Base-by-base conservation (phyloP, 2,329 filamentous ascomycete genomes). In the Cryoendolithus antarcticus region DNA sequence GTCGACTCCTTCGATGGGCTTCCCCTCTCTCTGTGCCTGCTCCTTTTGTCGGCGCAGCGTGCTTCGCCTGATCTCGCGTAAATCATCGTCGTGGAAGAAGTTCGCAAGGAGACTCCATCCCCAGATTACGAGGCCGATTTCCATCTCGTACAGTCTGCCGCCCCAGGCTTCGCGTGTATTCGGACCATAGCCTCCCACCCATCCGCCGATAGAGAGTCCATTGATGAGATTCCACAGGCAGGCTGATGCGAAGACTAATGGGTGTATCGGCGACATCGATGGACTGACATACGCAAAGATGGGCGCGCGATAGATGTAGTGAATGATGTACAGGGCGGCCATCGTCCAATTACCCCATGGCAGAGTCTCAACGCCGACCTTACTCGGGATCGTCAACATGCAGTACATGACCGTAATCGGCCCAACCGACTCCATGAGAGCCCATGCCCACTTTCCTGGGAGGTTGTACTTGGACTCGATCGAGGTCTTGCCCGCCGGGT, bases 401-500 rank as follows among this genome's bases (percentile, higher is more conserved):
- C 81, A 76, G 64, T 94, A 95, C 40, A 91, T 61, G 42, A 95
- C 64, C 9, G 78, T 82, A 28, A 86, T 53, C 54, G 86, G 80
- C 10, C 85, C 86, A 0, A 83, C 78, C 9, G 74, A 66, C 61
- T 98, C 91, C 86, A 95, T 95, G 2, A 78, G 74, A 40, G 82
- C 71, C 91, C 91, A 98, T 42, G 77, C 86, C 46, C 85, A 66
- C 51, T 83, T 84, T 44, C 91, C 91, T 2, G 88, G 84, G n/a
- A 96, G 62, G 63, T 98, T 98, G 57, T 91, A 67, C 9, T 65
- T 65, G 51, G 81, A 86, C 3, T 70, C 56, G 11, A 77, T 71
- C 3, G 86, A 93, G 2, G 88, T 94, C 64, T 96, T 96, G 59
- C 91, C 91, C 67, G 89, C 86, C 37, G 84, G 84, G 60, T 95